Evolutionary conservation across 306 rosid species (phyloP).

Genomic region (Hippophae rhamnoides): DNA sequence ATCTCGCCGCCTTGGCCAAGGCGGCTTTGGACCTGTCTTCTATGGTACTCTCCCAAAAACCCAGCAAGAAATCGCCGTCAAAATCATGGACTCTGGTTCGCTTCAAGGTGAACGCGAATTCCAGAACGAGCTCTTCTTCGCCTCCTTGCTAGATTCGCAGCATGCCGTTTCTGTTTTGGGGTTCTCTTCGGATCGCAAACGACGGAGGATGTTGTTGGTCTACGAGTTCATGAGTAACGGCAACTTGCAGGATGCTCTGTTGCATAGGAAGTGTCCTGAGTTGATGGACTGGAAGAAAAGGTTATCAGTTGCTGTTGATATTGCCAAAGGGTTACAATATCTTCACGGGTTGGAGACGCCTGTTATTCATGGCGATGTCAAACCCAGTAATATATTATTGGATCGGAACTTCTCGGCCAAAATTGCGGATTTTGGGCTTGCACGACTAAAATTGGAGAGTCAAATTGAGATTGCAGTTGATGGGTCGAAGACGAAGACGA

Average conservation of each 20-base stretch:
- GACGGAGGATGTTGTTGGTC: slow-evolving; percentile 61
- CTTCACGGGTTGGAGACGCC: slow-evolving; percentile 76
- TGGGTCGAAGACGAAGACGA: slow-evolving; percentile 17
- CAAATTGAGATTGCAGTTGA: slow-evolving; percentile 20
- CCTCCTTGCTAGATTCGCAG: slow-evolving; percentile 44
- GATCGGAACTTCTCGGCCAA: slow-evolving; percentile 44
- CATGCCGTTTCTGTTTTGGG: slow-evolving; percentile 50
- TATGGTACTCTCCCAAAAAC: slow-evolving; percentile 40
- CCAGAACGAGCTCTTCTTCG: slow-evolving; percentile 83
- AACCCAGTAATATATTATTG: slow-evolving; percentile 77
- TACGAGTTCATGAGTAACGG: slow-evolving; percentile 78
- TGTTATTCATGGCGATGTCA: slow-evolving; percentile 75
- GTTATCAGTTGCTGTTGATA: slow-evolving; percentile 31
- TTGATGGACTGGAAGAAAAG: slow-evolving; percentile 61
- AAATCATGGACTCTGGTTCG: slow-evolving; percentile 74
- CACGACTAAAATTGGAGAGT: slow-evolving; percentile 40
- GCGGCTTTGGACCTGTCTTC: slow-evolving; percentile 88
- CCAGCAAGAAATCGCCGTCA: slow-evolving; percentile 56
- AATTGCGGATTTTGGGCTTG: slow-evolving; percentile 81
- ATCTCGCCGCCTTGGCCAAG: slow-evolving; percentile 63
- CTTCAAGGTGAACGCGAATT: slow-evolving; percentile 88
- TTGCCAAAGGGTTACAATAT: slow-evolving; percentile 54
- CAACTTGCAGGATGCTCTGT: slow-evolving; percentile 79
- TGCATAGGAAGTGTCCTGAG: slow-evolving; percentile 56
- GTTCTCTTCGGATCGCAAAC: slow-evolving; percentile 66